Percentiles rank a stretch among this genome's conserved stretches.
Evolutionary conservation across 2,329 filamentous ascomycete species (phyloP).

Genomic region (Fusarium marasasianum): DNA sequence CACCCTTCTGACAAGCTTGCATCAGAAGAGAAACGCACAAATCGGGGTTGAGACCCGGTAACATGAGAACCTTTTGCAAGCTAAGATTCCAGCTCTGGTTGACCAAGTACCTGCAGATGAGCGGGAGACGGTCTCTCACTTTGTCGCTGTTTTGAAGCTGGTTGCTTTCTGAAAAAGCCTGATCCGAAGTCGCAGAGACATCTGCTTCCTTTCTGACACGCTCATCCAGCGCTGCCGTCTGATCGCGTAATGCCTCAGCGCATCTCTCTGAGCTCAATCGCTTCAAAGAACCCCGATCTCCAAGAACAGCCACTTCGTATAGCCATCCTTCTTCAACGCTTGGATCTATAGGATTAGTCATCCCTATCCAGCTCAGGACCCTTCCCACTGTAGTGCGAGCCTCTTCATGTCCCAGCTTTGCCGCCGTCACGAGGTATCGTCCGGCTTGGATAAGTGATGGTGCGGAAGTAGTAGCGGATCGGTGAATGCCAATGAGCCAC

Average conservation of each 20-base stretch:
- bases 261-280: not conserved
- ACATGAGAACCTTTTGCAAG: fast-evolving
- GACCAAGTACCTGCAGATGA: not conserved
- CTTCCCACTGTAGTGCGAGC: not conserved
- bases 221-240: fast-evolving
- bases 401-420: not conserved
- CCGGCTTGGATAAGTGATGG: not conserved
- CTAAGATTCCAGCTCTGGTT: not conserved
- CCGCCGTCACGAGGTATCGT: not conserved
- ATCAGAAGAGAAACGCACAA: not conserved
- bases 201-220: not conserved
- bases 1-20: not conserved
- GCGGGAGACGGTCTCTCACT: fast-evolving
- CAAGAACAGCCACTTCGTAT: not conserved
- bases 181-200: not conserved
- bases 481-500: not conserved
- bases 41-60: fast-evolving
- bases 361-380: not conserved
- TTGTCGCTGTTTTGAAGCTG: not conserved
- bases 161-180: not conserved
- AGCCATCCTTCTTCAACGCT: not conserved
- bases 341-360: not conserved
- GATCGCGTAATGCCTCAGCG: not conserved
- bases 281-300: not conserved
- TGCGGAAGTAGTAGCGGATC: not conserved